phyloP scores from a whole-genome alignment of 352 stramenopile genomes.

The Globisporangium polare region DNA sequence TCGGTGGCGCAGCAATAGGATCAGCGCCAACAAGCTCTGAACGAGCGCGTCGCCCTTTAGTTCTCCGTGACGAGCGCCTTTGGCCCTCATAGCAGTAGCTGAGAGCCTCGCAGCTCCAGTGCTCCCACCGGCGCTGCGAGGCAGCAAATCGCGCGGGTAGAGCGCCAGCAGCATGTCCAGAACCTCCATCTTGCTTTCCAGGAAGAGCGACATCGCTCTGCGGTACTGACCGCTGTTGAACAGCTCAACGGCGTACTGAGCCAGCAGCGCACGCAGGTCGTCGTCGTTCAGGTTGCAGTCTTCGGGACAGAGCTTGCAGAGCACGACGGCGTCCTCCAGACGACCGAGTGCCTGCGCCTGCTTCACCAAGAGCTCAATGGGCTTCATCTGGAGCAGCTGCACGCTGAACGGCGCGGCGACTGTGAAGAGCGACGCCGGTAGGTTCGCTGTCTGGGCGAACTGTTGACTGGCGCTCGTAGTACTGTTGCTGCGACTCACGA shows the following conservation, averaged over 20 bases:
- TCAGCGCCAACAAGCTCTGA: slow-evolving; percentile 47
- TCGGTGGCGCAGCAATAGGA: slow-evolving; percentile 43
- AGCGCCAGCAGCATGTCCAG: slow-evolving; percentile 64
- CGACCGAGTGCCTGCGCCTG: slow-evolving; percentile 26
- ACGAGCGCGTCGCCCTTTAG: slow-evolving; percentile 51
- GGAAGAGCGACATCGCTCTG: slow-evolving; percentile 63
- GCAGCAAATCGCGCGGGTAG: slow-evolving; percentile 68
- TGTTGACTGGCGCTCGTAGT: neutral
- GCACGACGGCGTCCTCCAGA: slow-evolving; percentile 54
- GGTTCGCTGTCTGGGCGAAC: slow-evolving; percentile 2
- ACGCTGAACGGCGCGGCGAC: slow-evolving; percentile 39
- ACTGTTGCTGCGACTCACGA: slow-evolving; percentile 5
- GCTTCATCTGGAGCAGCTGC: slow-evolving; percentile 50
- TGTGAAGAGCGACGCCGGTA: slow-evolving; percentile 35
- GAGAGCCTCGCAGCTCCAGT: slow-evolving; percentile 8
- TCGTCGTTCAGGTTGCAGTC: slow-evolving; percentile 50
- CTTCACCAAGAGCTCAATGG: slow-evolving; percentile 50
- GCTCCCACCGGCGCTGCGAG: slow-evolving; percentile 38
- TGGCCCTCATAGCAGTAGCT: slow-evolving; percentile 11
- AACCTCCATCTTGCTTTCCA: slow-evolving; percentile 39
- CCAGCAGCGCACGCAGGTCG: slow-evolving; percentile 50
- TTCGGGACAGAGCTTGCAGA: slow-evolving; percentile 68
- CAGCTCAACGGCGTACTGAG: slow-evolving; percentile 51
- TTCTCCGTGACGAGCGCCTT: slow-evolving; percentile 4
- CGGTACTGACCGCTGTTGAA: slow-evolving; percentile 40